phyloP scores from a whole-genome alignment of 805 yeast species.

The Metschnikowia henanensis region DNA sequence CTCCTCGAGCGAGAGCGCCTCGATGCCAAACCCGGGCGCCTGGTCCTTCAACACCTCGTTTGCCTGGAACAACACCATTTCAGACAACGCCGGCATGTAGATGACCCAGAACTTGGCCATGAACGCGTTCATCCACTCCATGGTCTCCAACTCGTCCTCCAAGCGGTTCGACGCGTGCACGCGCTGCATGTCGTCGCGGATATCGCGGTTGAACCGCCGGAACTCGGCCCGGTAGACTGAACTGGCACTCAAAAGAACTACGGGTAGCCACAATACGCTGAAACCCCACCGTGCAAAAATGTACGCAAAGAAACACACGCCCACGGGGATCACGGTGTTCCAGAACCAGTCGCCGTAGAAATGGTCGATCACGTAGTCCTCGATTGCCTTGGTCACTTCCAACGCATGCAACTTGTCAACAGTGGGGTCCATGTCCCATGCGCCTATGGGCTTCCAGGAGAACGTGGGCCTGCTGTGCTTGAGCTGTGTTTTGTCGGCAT shows the following conservation, averaged over 20 bases:
- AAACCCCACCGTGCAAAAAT: constrained; percentile 59
- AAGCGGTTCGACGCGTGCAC: constrained; percentile 60
- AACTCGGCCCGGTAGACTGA: constrained; percentile 73
- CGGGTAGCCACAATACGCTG: constrained; percentile 60
- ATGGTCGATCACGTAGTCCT: constrained; percentile 63
- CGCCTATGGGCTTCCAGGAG: constrained; percentile 41
- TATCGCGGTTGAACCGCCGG: constrained; percentile 70
- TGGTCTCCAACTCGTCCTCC: constrained; percentile 89
- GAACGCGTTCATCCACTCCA: constrained; percentile 94
- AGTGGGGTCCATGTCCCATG: constrained; percentile 30
- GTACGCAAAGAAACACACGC: constrained; percentile 77
- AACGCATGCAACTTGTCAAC: constrained; percentile 28
- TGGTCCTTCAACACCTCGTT: constrained; percentile 81
- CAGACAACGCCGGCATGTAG: constrained; percentile 86
- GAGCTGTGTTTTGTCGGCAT: too few relatives aligned
- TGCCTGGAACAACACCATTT: constrained; percentile 80
- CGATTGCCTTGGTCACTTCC: constrained; percentile 37
- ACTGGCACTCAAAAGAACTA: constrained; percentile 59
- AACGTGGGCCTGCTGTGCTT: constrained; percentile 26
- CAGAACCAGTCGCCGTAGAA: constrained; percentile 72
- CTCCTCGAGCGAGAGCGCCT: constrained; percentile 80
- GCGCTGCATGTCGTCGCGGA: constrained; percentile 76
- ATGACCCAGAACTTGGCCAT: constrained; percentile 90
- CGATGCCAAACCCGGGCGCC: constrained; percentile 79
- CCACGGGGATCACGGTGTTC: constrained; percentile 62